Evolutionary conservation across 441 rosid genomes (phyloP), one percentile per base, ranked within the genome.

Genomic region (Erodium texanum): DNA sequence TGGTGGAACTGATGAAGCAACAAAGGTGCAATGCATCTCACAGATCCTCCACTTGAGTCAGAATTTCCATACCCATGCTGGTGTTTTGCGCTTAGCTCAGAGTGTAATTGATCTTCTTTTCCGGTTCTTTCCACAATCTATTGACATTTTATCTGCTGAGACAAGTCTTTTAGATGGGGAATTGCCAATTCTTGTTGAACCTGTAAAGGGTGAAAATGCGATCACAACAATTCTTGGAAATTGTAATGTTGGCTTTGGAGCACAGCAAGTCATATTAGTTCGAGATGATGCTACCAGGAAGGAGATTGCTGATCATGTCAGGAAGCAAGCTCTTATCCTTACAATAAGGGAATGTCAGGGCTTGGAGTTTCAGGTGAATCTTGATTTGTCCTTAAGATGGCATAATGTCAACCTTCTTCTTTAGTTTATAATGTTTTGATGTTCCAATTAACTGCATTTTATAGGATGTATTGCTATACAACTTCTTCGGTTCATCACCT

Each of bases 21-120:
- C 68, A 18, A 74, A 66, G 66, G 78, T 82, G 65, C 85, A 86
- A 32, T 71, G 74, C 68, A 62, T 84, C n/a, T 77, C 84, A 11
- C 71, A 81, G 19, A 72, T 68, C 19, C 81, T 78, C 45, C 79
- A 78, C 38, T 71, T 87, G 75, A 79, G 79, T 69, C 85, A 82
- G 72, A 87, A 87, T 70, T 84, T 85, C 15, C 87, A 87, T 12
- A 81, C 87, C 11, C 90, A 85, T 78, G 77, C 67, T 52, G 85
- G 85, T 61, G 77, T 87, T 11, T 74, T 85, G 19, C 80, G 81
- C 62, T 74, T 87, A 66, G 86, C 82, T 0, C 83, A 84, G 50
- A 84, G 87, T 74, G 76, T 85, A 29, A 71, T 80, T 16, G 83
- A 85, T 52, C 81, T 82, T 59, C 80, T 87, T 27, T 79, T 74